Evolutionary conservation across 208 protist species (phyloP).

Genomic region (Leishmania mexicana): DNA sequence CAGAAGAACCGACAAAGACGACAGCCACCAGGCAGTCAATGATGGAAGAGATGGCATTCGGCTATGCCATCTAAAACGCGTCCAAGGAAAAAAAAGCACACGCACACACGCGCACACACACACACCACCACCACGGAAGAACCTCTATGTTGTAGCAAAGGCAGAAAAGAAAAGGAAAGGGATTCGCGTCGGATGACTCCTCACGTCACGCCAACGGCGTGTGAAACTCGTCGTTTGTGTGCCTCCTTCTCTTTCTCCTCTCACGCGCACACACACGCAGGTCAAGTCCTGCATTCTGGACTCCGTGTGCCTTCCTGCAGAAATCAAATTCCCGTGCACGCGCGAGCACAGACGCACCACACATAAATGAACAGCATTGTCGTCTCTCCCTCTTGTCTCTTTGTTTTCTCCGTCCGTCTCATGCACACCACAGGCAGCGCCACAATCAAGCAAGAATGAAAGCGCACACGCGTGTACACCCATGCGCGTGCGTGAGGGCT

Average conservation of each 20-base stretch:
- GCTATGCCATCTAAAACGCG: background rate
- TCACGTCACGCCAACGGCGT: background rate
- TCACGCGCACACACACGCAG: background rate
- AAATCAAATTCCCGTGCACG: background rate
- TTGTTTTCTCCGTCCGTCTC: background rate
- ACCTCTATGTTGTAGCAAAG: slow-evolving; percentile 2
- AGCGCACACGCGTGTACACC: background rate
- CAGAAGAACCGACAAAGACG: background rate
- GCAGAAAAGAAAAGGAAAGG: slow-evolving; percentile 19
- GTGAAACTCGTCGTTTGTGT: background rate
- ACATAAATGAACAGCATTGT: background rate
- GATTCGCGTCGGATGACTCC: background rate
- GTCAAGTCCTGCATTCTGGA: background rate
- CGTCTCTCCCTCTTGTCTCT: background rate
- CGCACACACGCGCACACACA: background rate
- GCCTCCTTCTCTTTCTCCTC: background rate
- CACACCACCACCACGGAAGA: slow-evolving; percentile 5
- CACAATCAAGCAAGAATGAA: background rate
- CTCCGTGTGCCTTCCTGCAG: background rate
- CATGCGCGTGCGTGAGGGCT: background rate
- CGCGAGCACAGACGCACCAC: background rate
- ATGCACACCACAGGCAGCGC: background rate
- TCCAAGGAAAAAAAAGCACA: slow-evolving; percentile 1
- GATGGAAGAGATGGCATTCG: background rate
- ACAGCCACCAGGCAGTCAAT: background rate